Conservation (phyloP, 176 grass and related monocot species). For the Secale cereale region DNA sequence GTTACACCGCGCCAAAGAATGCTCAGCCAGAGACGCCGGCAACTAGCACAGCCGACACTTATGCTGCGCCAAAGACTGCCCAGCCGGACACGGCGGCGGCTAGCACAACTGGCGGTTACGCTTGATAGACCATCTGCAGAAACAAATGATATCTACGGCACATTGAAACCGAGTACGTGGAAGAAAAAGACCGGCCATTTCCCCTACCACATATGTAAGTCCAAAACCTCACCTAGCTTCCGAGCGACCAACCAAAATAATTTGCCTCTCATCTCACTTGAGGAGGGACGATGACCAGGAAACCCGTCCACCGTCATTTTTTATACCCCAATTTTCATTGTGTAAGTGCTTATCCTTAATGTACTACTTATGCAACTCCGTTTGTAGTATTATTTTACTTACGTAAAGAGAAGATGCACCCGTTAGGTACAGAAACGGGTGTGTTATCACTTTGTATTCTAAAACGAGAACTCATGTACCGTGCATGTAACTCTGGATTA, state of each 20-base stretch:
- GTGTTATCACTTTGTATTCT: too few relatives aligned
- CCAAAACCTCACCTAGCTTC: not conserved
- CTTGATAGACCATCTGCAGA: not conserved
- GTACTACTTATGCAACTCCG: too few relatives aligned
- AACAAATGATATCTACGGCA: not conserved
- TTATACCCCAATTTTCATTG: not conserved
- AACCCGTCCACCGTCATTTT: not conserved
- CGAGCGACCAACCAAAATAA: not conserved
- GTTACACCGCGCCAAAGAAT: too few relatives aligned
- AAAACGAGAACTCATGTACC: too few relatives aligned
- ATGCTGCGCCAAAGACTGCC: not conserved
- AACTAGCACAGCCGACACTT: not conserved
- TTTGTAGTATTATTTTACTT: too few relatives aligned
- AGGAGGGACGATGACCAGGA: not conserved
- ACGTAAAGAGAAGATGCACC: too few relatives aligned
- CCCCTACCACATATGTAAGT: not conserved
- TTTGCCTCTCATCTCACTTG: not conserved
- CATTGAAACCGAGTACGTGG: not conserved
- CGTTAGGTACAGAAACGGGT: too few relatives aligned
- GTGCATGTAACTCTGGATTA: too few relatives aligned
- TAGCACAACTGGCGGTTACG: not conserved
- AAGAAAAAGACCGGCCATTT: not conserved
- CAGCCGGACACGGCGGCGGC: not conserved
- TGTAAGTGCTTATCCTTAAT: too few relatives aligned
- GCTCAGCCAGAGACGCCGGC: not conserved